Evolutionary conservation across 2,329 filamentous ascomycete species (phyloP), one percentile per base, ranked within the genome.

Genomic region (Fusarium sp.): DNA sequence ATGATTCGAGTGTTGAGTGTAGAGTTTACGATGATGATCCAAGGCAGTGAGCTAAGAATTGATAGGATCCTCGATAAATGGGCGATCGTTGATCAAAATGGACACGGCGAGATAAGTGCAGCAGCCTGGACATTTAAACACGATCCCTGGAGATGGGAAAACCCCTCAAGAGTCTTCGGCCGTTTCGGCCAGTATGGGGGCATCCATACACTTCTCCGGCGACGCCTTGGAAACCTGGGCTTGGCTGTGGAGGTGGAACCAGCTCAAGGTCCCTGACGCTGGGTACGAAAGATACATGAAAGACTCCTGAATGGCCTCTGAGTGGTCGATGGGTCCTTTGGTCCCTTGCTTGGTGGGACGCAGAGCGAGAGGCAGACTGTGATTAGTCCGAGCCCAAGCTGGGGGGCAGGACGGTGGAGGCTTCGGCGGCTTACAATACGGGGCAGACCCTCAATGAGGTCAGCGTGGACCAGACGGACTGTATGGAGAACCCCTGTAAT

Each of bases 401-500:
- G 39, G 25, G 42, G 38, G 28, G 50, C 39, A 65, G 64, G 45
- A 53, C 42, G 57, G 64, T 58, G 66, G 66, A 64, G 63, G 55
- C 55, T 62, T 70, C 61, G 54, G 63, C 65, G 59, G 48, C 43
- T 57, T 65, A 47, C 58, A 70, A 50, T 58, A 70, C 60, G 66
- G 61, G 56, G 36, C 40, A n/a, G 54, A 52, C 58, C 64, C 65
- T 58, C 67, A 57, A 66, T 62, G 68, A 66, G 62, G 64, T 67
- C 68, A 70, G 60, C 58, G 53, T 36, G 46, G 38, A 55, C 51
- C 45, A 67, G 54, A 54, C 58, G 50, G 44, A 56, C 39, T 61
- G 55, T 60, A 64, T 70, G 68, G 68, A 70, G 68, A 70, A 70
- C 43, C 67, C 68, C 58, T 65, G 62, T 22, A 41, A 53, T 58